Conservation (phyloP, 2,329 filamentous ascomycete species). For the Cadophora malorum region DNA sequence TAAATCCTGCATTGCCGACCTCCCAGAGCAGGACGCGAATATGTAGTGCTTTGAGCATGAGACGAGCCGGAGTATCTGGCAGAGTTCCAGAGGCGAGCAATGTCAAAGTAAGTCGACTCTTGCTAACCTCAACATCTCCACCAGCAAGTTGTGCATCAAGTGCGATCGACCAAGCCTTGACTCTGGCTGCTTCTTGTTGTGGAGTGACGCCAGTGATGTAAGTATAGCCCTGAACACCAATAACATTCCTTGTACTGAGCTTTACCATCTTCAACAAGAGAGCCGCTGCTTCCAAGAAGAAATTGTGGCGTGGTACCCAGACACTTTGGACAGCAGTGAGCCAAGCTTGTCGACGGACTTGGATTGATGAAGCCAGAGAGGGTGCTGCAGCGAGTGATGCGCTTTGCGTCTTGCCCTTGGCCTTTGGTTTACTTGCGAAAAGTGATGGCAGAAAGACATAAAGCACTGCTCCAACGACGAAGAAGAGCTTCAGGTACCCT, state of each 20-base stretch:
- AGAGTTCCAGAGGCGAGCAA: conserved; percentile 87
- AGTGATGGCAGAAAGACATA: conserved; percentile 63
- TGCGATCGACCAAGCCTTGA: conserved; percentile 93
- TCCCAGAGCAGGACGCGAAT: conserved; percentile 90
- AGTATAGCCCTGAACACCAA: conserved; percentile 80
- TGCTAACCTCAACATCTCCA: conserved; percentile 88
- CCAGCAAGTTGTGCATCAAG: conserved; percentile 92
- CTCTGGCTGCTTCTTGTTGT: conserved; percentile 83
- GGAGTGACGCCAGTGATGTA: conserved; percentile 79
- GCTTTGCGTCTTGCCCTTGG: conserved; percentile 59
- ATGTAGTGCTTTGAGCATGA: conserved; percentile 93
- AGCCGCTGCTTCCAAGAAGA: conserved; percentile 83
- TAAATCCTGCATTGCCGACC: conserved; percentile 67
- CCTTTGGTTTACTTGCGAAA: conserved; percentile 50
- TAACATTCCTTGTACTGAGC: conserved; percentile 77
- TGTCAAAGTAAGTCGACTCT: conserved; percentile 83
- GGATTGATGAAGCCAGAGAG: conserved; percentile 80
- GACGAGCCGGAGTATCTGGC: conserved; percentile 78
- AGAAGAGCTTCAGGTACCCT: conserved; percentile 58
- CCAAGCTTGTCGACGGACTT: conserved; percentile 89
- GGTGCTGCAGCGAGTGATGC: conserved; percentile 60
- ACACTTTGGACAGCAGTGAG: conserved; percentile 91
- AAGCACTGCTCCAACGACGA: conserved; percentile 60
- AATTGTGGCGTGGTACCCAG: conserved; percentile 87
- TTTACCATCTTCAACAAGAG: conserved; percentile 82